A percentile compares a stretch with the other conserved stretches of the same genome.
These are phyloP conservation scores for Quambalaria eucalypti DNA, from an alignment of 1,284 basidiomycete genomes.

Conservation along the genomic window DNA sequence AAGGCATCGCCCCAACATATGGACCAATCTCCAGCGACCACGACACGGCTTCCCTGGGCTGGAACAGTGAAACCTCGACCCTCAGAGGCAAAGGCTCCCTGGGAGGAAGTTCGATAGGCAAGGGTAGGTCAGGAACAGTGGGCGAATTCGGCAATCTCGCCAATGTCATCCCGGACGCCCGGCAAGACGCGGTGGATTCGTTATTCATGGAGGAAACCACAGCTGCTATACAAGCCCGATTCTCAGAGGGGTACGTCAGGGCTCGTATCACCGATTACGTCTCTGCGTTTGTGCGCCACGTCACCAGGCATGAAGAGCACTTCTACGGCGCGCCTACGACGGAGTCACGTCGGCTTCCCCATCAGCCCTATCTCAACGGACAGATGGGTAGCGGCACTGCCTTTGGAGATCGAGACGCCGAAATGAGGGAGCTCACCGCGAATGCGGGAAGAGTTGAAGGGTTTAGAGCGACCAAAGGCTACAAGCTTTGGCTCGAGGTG, in stretches of 20 bases:
- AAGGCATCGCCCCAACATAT: no score
- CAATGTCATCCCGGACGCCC: constrained; percentile 3
- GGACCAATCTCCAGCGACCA: no score
- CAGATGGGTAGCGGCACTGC: constrained; percentile 61
- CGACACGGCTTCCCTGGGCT: no score
- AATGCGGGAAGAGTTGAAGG: constrained; percentile 69
- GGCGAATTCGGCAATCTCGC: constrained; percentile 1
- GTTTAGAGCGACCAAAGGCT: constrained; percentile 64
- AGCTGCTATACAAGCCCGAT: constrained; percentile 62
- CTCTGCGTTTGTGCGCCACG: constrained; percentile 63
- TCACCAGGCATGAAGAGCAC: constrained; percentile 70
- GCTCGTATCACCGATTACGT: constrained; percentile 69
- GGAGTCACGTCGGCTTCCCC: constrained; percentile 54
- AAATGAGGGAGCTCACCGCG: constrained; percentile 58
- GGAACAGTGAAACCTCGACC: no score
- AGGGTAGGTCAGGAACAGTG: not conserved
- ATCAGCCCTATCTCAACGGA: constrained; percentile 49
- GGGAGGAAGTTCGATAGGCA: no score
- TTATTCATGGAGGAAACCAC: constrained; percentile 82
- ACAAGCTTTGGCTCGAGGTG: constrained; percentile 53
- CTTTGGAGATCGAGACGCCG: constrained; percentile 59
- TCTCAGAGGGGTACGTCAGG: constrained; percentile 68
- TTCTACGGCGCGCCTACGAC: constrained; percentile 57
- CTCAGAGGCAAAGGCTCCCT: no score
- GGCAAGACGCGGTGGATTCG: constrained; percentile 59